Base-by-base conservation (phyloP, 2,329 filamentous ascomycete species). In the Neofusicoccum laricinum region DNA sequence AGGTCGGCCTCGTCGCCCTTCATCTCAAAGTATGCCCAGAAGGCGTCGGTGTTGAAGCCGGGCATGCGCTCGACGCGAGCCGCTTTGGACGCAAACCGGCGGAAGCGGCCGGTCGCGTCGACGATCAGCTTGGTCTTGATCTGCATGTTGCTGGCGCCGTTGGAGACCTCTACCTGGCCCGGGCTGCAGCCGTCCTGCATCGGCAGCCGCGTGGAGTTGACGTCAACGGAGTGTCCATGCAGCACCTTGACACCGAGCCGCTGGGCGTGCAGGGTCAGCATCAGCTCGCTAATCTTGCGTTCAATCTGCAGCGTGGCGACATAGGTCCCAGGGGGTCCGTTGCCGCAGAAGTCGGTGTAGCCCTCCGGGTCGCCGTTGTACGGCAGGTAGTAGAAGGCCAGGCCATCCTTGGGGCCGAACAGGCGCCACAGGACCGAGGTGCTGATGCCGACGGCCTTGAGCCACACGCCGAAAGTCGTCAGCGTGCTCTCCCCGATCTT, bases 401-500 rank as follows among this genome's bases (percentile, higher is more conserved):
- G 25, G 15, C 51, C 51, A 14, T 57, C 51, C 51, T 57, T 57
- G 11, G 40, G 36, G 15, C 51, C 51, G 21, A 57, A 57, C 51
- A 57, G 51, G 17, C 51, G 34, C 51, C 51, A 57, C 17, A 57
- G 34, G 4, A 57, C 12, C 7, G 51, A 25, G 21, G 34, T 57
- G 32, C 32, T 40, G 34, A 57, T n/a, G 34, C 51, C 51, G 32
- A 57, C 17, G 15, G 32, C 40, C 51, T 57, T 57, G 32, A 57
- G 51, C 51, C 51, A 57, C 15, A 57, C 51, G 40, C 51, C 51
- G 15, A 57, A 57, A 12, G 51, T 57, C 32, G 51, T 57, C 40
- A 57, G 14, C 14, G 51, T 57, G 51, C 51, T 57, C 51, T 57
- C 51, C 25, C 51, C 51, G 21, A 57, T 57, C 51, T 57, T 57